Conservation (phyloP, 2,329 filamentous ascomycete genomes). For the Exutisphaerella laricina region DNA sequence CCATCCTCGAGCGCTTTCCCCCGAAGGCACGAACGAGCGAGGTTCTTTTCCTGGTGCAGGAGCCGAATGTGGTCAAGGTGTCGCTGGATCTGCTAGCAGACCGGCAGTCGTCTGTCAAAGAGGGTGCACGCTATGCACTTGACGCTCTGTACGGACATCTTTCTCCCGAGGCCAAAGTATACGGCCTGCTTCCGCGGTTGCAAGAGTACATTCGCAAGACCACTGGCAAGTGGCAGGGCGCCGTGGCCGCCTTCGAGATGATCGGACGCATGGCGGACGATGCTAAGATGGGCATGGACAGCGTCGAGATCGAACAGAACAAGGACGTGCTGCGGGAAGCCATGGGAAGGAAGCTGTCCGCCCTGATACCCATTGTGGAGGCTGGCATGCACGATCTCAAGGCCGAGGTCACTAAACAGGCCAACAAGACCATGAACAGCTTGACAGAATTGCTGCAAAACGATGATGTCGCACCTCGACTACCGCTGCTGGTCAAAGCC, state of each 20-base stretch:
- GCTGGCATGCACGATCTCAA: slow-evolving; percentile 96
- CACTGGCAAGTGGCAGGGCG: slow-evolving; percentile 95
- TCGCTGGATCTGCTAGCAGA: slow-evolving; percentile 84
- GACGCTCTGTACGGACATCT: slow-evolving; percentile 80
- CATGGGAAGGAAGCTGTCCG: slow-evolving; percentile 82
- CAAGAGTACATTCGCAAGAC: slow-evolving; percentile 70
- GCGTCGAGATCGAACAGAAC: slow-evolving; percentile 74
- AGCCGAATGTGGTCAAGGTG: slow-evolving; percentile 64
- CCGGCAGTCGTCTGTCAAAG: slow-evolving; percentile 81
- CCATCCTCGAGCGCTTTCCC: slow-evolving; percentile 86
- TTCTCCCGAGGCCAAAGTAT: slow-evolving; percentile 74
- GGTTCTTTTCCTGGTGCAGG: slow-evolving; percentile 73
- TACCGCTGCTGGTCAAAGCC: slow-evolving; percentile 85
- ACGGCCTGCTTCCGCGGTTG: slow-evolving; percentile 73
- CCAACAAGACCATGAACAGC: slow-evolving; percentile 85
- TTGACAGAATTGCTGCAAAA: slow-evolving; percentile 88
- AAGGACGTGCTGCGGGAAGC: slow-evolving; percentile 86
- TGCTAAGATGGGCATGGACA: slow-evolving; percentile 78
- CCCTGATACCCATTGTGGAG: slow-evolving; percentile 86
- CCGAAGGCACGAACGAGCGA: slow-evolving; percentile 71
- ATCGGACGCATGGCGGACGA: slow-evolving; percentile 93
- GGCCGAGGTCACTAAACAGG: slow-evolving; percentile 75
- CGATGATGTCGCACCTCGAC: slow-evolving; percentile 89
- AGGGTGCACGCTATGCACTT: slow-evolving; percentile 89
- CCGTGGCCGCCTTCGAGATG: slow-evolving; percentile 76